A percentile compares a stretch with the other conserved stretches of the same genome.
These are phyloP conservation scores for Casaregolazyma lundiana DNA, from an alignment of 1,139 yeast species.

Conservation along the genomic window DNA sequence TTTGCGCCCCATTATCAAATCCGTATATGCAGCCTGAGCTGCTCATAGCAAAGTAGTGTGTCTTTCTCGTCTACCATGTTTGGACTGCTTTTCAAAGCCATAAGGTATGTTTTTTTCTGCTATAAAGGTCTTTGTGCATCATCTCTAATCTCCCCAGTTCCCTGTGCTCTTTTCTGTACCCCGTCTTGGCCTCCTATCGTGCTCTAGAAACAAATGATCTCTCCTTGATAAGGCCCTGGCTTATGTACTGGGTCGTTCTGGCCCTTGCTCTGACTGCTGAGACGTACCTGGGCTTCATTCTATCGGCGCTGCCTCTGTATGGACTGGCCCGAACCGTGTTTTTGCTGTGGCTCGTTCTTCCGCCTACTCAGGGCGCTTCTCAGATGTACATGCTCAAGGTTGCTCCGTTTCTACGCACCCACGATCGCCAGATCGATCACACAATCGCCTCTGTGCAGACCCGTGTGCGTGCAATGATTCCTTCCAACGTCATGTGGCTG, in stretches of 20 bases:
- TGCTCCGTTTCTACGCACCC: conserved; percentile 32
- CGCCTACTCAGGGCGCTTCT: conserved; percentile 41
- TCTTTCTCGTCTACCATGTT: conserved; percentile 13
- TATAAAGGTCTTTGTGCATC: neutral
- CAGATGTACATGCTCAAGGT: conserved; percentile 30
- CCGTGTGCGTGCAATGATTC: conserved; percentile 22
- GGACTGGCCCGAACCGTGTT: conserved; percentile 38
- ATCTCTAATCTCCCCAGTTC: conserved; percentile 21
- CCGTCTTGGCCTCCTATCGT: conserved; percentile 54
- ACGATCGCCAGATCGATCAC: conserved; percentile 31
- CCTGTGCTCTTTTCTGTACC: conserved; percentile 44
- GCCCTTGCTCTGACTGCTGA: conserved; percentile 43
- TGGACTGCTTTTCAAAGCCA: conserved; percentile 16
- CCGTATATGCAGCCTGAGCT: neutral
- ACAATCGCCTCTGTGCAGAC: conserved; percentile 22
- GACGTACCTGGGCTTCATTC: conserved; percentile 39
- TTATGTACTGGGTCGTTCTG: conserved; percentile 57
- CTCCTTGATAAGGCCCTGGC: conserved; percentile 52
- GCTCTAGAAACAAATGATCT: conserved; percentile 47
- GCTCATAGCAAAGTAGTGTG: neutral
- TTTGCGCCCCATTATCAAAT: no score
- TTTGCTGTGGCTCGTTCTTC: conserved; percentile 50
- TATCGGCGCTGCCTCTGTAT: conserved; percentile 47
- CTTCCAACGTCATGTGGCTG: conserved; percentile 20
- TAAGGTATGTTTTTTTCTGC: conserved; percentile 13